Base-by-base conservation (phyloP, 2,329 filamentous ascomycete genomes). In the Stachybotrys chartarum region DNA sequence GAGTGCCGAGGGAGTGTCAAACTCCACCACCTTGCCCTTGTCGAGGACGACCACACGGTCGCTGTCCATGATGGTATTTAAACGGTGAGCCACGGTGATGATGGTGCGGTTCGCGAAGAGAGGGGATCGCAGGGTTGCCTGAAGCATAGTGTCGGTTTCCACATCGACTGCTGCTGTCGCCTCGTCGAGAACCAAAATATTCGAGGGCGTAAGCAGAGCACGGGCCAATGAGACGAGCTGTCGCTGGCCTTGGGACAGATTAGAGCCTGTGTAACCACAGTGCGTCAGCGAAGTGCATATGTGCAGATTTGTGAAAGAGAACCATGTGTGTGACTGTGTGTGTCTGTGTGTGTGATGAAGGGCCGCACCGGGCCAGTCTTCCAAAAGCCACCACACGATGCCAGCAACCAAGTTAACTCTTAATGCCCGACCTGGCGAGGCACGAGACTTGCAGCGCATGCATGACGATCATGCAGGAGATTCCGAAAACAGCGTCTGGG, bases 61-160 rank as follows among this genome's bases (percentile, higher is more conserved):
- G 58, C 81, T 84, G 70, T 88, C 85, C 32, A 99, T 81, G 65
- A 99, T 97, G 11, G 94, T 99, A 75, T 97, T 97, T 76, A 99
- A 96, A 55, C 94, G 87, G 76, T 99, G 94, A 30, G 94, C 94
- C 66, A 99, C 96, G 1, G 94, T 99, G 72, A 99, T 96, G 72
- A 99, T 97, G 44, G 94, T 99, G 54, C 91, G 85, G 72, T 97
- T 91, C 58, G 86, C 81, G 75, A 99, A 99, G 16, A 86, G 70
- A 24, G 82, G 79, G 42, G 81, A 81, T 39, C 84, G 79, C 55
- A 87, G 75, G 30, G 85, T 87, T 51, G 73, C 72, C 73, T 88
- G 85, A 54, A 88, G 74, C 74, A 86, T 75, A 54, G 82, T 82
- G 66, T 88, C 85, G 30, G 85, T 88, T 72, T 87, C 80, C 47